A percentile compares a stretch with the other conserved stretches of the same genome.
phyloP scores from a whole-genome alignment of 257 asterid species.

The Hygrophila difformis region DNA sequence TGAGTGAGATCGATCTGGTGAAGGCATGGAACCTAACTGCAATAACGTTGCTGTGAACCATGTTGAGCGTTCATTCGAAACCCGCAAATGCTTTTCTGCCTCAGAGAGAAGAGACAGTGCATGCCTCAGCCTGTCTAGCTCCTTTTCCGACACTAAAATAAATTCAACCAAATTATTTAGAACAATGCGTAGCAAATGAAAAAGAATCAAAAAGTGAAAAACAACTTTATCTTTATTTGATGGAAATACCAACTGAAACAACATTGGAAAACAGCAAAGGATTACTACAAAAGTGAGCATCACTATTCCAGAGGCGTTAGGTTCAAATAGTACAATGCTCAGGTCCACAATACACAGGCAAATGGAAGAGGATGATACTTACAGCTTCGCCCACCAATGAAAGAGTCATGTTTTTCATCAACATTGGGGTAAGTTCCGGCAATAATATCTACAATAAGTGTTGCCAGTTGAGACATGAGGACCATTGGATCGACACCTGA shows the following conservation, averaged over 20 bases:
- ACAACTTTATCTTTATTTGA: too few relatives aligned
- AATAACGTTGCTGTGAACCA: constrained; percentile 98
- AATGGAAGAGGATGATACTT: constrained; percentile 27
- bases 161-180: not conserved
- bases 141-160: constrained; percentile 70
- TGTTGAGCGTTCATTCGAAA: constrained; percentile 82
- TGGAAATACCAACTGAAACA: too few relatives aligned
- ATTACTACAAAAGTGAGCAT: too few relatives aligned
- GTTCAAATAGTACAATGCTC: too few relatives aligned
- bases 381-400: constrained; percentile 50
- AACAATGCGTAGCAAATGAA: too few relatives aligned
- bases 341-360: not conserved
- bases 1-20: constrained; percentile 63
- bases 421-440: constrained; percentile 60
- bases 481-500: constrained; percentile 84
- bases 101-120: constrained; percentile 83
- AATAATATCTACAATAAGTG: constrained; percentile 87
- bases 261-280: too few relatives aligned
- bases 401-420: constrained; percentile 42
- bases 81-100: constrained; percentile 85
- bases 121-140: constrained; percentile 71
- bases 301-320: too few relatives aligned
- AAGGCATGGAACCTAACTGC: constrained; percentile 72
- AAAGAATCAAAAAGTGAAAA: too few relatives aligned
- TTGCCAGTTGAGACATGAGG: constrained; percentile 88